Evolutionary conservation across 2,329 filamentous ascomycete species (phyloP).

Genomic region (Leptosphaerulina australis): DNA sequence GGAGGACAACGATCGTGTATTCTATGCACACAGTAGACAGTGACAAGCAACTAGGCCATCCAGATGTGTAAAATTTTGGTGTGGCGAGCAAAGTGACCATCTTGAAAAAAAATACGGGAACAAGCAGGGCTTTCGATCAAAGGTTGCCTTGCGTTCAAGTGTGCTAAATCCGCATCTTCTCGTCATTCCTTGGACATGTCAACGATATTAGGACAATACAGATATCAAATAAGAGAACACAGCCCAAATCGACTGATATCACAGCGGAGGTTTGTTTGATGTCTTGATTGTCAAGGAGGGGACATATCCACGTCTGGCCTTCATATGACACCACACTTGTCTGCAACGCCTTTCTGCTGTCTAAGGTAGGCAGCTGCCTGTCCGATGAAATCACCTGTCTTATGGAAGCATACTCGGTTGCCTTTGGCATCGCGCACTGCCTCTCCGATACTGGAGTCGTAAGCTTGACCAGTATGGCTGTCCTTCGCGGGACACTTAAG

Average conservation of each 20-base stretch:
- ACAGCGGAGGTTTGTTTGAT: background rate
- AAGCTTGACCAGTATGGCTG: constrained; percentile 43
- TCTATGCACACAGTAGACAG: constrained; percentile 9
- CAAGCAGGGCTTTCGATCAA: background rate
- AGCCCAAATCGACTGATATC: background rate
- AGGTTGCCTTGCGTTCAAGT: background rate
- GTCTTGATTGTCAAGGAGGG: background rate
- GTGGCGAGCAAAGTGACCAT: background rate
- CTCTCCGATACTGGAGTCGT: constrained; percentile 42
- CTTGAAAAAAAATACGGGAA: background rate
- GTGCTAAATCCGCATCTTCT: background rate
- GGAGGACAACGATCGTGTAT: constrained; percentile 6
- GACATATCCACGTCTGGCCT: background rate
- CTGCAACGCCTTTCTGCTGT: constrained; percentile 31
- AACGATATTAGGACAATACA: no score
- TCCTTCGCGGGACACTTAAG: constrained; percentile 42
- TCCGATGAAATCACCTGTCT: constrained; percentile 44
- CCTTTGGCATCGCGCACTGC: constrained; percentile 43
- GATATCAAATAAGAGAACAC: no score
- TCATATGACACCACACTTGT: constrained; percentile 32
- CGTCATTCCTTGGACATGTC: background rate
- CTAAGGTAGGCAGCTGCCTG: constrained; percentile 42
- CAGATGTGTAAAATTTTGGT: background rate
- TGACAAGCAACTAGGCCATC: constrained; percentile 14
- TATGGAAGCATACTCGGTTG: constrained; percentile 45